These are phyloP conservation scores for Linanthus parryae DNA, from an alignment of 148 eudicot species.

Conservation along the genomic window DNA sequence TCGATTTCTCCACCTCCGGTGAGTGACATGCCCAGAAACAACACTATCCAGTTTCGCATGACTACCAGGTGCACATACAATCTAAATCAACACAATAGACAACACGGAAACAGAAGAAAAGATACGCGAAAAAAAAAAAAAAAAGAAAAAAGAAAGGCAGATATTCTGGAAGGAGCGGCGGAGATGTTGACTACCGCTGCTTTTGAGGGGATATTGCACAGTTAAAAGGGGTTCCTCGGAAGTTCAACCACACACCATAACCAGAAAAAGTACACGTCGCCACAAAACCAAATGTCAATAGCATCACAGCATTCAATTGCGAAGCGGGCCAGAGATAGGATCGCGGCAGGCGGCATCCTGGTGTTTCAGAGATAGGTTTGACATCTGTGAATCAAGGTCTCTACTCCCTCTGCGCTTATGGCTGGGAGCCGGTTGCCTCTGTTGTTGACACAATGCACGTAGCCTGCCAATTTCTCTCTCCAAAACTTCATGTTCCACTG, in stretches of 20 bases:
- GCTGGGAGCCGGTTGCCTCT: slow-evolving; percentile 33
- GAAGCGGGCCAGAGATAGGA: slow-evolving; percentile 42
- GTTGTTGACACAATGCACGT: slow-evolving; percentile 50
- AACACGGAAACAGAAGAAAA: neutral
- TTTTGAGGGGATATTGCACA: neutral
- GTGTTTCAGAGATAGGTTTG: slow-evolving; percentile 56
- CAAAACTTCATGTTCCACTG: slow-evolving; percentile 87
- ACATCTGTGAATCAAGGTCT: slow-evolving; percentile 79
- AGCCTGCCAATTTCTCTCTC: slow-evolving; percentile 78
- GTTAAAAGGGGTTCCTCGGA: neutral
- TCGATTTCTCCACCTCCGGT: slow-evolving; percentile 43
- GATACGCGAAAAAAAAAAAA: slow-evolving; percentile 11
- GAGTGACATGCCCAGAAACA: slow-evolving; percentile 41
- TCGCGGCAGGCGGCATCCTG: slow-evolving; percentile 52
- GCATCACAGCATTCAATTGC: slow-evolving; percentile 25
- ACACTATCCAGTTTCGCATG: slow-evolving; percentile 22
- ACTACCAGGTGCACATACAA: slow-evolving; percentile 75
- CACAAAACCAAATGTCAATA: no score
- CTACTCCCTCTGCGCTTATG: slow-evolving; percentile 62
- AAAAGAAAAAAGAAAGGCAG: slow-evolving; percentile 1
- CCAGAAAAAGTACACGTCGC: no score
- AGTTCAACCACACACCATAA: no score
- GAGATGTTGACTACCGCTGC: neutral
- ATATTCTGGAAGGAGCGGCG: neutral
- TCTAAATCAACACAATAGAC: slow-evolving; percentile 2